A percentile compares a stretch with the other conserved stretches of the same genome.
Conservation (phyloP, 2,329 filamentous ascomycete genomes). For the Exophiala lecanii-corni region DNA sequence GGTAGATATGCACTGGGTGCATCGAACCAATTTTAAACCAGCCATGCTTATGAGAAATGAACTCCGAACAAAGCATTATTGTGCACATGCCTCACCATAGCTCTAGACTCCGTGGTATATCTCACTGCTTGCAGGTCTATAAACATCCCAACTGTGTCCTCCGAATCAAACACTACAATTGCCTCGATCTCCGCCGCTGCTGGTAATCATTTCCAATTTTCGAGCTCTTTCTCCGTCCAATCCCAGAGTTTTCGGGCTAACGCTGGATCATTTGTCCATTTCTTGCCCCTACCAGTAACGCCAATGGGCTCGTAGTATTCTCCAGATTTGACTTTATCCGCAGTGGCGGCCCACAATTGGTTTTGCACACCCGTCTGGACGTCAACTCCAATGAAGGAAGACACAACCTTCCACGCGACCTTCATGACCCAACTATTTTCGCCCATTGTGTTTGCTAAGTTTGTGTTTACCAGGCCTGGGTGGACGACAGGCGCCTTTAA, state of each 20-base stretch:
- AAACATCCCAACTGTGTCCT: too few relatives aligned
- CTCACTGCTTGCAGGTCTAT: too few relatives aligned
- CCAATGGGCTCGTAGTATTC: constrained; percentile 41
- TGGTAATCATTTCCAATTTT: too few relatives aligned
- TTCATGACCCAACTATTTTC: constrained; percentile 1
- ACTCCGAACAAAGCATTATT: too few relatives aligned
- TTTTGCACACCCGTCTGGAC: constrained; percentile 34
- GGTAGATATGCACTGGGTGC: too few relatives aligned
- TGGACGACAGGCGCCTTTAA: constrained; percentile 45
- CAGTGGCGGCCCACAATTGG: constrained; percentile 39
- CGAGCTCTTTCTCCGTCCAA: constrained; percentile 38
- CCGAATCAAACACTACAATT: too few relatives aligned
- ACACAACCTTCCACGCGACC: not conserved
- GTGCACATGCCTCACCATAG: too few relatives aligned
- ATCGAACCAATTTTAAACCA: too few relatives aligned
- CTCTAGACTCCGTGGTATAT: too few relatives aligned
- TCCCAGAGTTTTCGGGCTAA: constrained; percentile 37
- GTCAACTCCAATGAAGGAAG: not conserved
- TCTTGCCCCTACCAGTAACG: too few relatives aligned
- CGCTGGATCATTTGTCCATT: constrained; percentile 31
- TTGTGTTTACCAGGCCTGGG: constrained; percentile 47
- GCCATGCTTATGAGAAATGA: too few relatives aligned
- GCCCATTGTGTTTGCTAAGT: constrained; percentile 30
- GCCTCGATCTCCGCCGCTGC: too few relatives aligned
- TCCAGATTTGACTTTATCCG: constrained; percentile 33